phyloP scores from a whole-genome alignment of 148 eudicot species.

The Vaccinium corymbosum region DNA sequence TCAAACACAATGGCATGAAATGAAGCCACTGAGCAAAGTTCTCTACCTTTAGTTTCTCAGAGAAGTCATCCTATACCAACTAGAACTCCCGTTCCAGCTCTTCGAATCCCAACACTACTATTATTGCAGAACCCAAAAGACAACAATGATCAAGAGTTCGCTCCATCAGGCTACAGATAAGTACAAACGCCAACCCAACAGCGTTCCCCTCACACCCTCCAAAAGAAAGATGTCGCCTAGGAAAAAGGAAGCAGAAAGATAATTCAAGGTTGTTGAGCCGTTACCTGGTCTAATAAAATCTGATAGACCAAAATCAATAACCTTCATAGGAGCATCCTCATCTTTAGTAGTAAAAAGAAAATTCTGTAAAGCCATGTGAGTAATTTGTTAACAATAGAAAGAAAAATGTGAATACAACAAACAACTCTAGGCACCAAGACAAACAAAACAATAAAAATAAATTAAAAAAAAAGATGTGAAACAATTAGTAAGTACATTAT shows the following conservation, averaged over 20 bases:
- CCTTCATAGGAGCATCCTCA: slow-evolving; percentile 78
- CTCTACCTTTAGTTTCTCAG: neutral
- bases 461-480: neutral
- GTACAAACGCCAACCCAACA: neutral
- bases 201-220: neutral
- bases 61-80: neutral
- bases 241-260: slow-evolving; percentile 8
- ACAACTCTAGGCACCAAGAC: neutral
- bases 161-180: neutral
- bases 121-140: neutral
- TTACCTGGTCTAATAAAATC: slow-evolving; percentile 90
- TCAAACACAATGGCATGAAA: neutral
- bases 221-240: neutral
- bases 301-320: slow-evolving; percentile 93
- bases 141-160: neutral
- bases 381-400: slow-evolving; percentile 7
- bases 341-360: slow-evolving; percentile 81
- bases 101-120: neutral
- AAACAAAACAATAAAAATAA: neutral
- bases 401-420: neutral
- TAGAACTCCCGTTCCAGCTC: neutral
- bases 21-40: neutral
- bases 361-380: slow-evolving; percentile 53
- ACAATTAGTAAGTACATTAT: neutral
- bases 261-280: slow-evolving; percentile 11